Conservation (phyloP, 495 filamentous ascomycete genomes). For the Cudoniella acicularis region DNA sequence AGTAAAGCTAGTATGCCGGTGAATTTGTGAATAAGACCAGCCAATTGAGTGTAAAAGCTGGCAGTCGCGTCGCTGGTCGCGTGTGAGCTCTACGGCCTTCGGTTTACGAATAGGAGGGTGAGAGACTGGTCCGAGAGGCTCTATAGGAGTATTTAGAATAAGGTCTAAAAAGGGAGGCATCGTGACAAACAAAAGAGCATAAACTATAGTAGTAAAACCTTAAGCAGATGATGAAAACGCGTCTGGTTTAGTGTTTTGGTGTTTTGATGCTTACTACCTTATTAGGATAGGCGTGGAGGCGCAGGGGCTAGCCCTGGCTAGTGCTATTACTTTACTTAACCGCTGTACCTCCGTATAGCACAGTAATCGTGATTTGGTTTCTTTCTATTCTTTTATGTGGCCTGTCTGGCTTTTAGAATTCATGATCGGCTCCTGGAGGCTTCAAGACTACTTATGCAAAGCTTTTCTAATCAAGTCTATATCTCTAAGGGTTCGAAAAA, state of each 20-base stretch:
- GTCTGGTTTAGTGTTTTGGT: slow-evolving; percentile 1
- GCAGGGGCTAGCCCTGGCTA: neutral
- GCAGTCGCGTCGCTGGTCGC: slow-evolving; percentile 6
- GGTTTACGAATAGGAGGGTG: neutral
- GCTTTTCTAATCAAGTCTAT: no score
- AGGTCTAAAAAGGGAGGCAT: neutral
- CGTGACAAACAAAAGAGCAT: neutral
- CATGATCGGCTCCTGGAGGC: no score
- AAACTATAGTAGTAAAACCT: neutral
- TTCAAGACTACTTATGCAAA: no score
- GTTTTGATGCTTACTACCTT: neutral
- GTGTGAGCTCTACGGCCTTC: neutral
- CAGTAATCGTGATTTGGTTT: no score
- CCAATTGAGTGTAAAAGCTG: slow-evolving; percentile 1
- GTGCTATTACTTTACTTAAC: slow-evolving; percentile 2
- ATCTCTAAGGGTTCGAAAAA: no score
- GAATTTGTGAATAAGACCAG: slow-evolving; percentile 2
- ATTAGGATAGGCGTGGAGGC: neutral
- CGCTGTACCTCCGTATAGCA: slow-evolving; percentile 5
- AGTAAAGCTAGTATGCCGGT: neutral
- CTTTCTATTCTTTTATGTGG: no score
- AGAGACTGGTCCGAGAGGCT: neutral
- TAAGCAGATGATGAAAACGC: slow-evolving; percentile 1
- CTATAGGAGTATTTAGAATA: neutral
- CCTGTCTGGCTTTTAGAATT: no score